Conservation (phyloP, 805 yeast genomes). For the Metschnikowia chrysomelidarum region DNA sequence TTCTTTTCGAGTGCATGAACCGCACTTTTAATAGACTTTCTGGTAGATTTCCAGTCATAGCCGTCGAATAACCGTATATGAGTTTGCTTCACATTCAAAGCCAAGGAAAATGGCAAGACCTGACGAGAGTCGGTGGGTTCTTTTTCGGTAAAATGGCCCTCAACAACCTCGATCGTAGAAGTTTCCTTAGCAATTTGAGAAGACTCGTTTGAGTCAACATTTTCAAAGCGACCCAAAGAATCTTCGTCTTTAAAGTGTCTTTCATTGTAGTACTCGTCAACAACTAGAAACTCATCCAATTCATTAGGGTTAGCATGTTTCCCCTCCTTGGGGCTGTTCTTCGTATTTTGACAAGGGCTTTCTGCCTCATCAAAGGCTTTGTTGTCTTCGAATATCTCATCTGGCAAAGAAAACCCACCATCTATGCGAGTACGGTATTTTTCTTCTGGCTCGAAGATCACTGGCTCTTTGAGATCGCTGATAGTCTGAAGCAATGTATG, state of each 20-base stretch:
- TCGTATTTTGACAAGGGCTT: background rate
- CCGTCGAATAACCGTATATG: constrained; percentile 73
- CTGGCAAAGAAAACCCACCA: constrained; percentile 24
- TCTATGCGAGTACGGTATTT: constrained; percentile 48
- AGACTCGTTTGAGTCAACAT: constrained; percentile 2
- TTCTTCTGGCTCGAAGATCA: constrained; percentile 55
- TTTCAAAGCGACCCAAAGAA: background rate
- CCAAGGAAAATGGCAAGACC: constrained; percentile 26
- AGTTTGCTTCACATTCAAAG: constrained; percentile 38
- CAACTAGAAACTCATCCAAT: constrained; percentile 9
- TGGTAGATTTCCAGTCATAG: constrained; percentile 84
- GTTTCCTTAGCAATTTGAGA: constrained; percentile 1
- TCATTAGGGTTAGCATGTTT: background rate
- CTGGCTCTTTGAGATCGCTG: constrained; percentile 70
- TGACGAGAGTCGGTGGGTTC: background rate
- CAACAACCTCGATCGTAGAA: constrained; percentile 6
- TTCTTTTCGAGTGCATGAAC: constrained; percentile 5
- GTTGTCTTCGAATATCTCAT: constrained; percentile 36
- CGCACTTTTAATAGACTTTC: constrained; percentile 48
- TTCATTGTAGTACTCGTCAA: constrained; percentile 12
- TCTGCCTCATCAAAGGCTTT: background rate
- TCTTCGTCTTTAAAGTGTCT: background rate
- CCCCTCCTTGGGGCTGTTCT: background rate
- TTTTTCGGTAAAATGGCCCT: constrained; percentile 15
- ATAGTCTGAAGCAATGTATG: constrained; percentile 66